Percentiles rank a stretch among this genome's conserved stretches.
These are phyloP conservation scores for Penicillium expansum DNA, from an alignment of 2,329 filamentous ascomycete genomes.

Conservation along the genomic window DNA sequence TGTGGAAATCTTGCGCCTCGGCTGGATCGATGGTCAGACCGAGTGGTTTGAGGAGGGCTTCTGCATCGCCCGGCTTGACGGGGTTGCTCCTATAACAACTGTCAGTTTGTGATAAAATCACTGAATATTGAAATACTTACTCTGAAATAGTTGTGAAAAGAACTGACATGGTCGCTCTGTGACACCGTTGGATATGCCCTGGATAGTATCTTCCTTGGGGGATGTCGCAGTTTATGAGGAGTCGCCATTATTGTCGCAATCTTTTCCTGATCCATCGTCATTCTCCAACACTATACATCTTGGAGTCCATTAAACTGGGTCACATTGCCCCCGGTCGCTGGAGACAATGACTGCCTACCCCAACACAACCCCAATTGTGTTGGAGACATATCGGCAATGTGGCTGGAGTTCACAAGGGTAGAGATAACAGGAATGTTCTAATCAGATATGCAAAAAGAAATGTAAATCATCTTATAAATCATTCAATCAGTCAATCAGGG, in stretches of 20 bases:
- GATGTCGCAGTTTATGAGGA: slow-evolving; percentile 8
- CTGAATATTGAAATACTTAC: slow-evolving; percentile 11
- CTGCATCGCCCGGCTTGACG: slow-evolving; percentile 42
- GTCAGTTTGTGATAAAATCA: neutral
- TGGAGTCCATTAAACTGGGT: slow-evolving; percentile 1
- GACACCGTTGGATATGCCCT: neutral
- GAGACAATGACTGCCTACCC: neutral
- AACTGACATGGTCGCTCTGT: slow-evolving; percentile 24
- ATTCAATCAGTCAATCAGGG: neutral
- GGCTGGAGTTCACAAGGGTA: neutral
- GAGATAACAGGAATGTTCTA: neutral
- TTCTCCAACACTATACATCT: slow-evolving; percentile 1
- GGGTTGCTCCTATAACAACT: slow-evolving; percentile 34
- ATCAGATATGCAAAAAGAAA: neutral
- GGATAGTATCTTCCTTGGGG: neutral
- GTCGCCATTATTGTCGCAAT: neutral
- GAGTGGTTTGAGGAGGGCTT: slow-evolving; percentile 37
- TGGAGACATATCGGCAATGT: neutral
- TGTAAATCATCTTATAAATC: neutral
- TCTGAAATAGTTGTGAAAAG: slow-evolving; percentile 31
- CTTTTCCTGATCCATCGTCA: neutral
- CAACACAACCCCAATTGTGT: slow-evolving; percentile 1
- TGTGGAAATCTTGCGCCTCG: slow-evolving; percentile 47
- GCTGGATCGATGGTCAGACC: slow-evolving; percentile 38
- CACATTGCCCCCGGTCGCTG: neutral